Conservation (phyloP, 495 filamentous ascomycete genomes). For the Pseudomonodictys pantanalensis region DNA sequence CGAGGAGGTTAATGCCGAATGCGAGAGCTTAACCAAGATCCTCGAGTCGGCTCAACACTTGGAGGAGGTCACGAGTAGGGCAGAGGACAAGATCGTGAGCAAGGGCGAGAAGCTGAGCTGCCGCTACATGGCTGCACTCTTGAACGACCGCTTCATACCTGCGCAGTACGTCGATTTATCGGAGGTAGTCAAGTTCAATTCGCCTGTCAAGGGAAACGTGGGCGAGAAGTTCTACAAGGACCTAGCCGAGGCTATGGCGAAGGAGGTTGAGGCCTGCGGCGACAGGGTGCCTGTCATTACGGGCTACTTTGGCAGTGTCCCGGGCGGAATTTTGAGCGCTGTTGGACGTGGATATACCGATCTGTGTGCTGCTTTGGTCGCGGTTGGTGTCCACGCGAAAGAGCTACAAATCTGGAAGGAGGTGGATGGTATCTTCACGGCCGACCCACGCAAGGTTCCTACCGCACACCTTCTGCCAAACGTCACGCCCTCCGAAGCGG, state of each 20-base stretch:
- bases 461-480: constrained; percentile 49
- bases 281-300: constrained; percentile 47
- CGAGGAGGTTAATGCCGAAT: constrained; percentile 69
- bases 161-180: constrained; percentile 85
- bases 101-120: constrained; percentile 93
- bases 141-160: constrained; percentile 72
- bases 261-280: constrained; percentile 66
- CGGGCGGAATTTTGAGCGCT: constrained; percentile 47
- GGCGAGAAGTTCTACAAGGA: constrained; percentile 77
- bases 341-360: constrained; percentile 55
- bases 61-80: constrained; percentile 71
- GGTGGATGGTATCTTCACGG: constrained; percentile 58
- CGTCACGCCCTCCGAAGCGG: constrained; percentile 53
- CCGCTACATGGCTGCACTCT: constrained; percentile 75
- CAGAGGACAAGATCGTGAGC: constrained; percentile 85
- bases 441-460: constrained; percentile 53
- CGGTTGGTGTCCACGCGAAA: constrained; percentile 47
- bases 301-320: constrained; percentile 52
- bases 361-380: constrained; percentile 52
- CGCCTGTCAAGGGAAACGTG: constrained; percentile 56
- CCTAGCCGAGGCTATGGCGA: constrained; percentile 60
- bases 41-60: constrained; percentile 56
- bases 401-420: constrained; percentile 58
- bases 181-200: constrained; percentile 65
- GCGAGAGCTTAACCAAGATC: constrained; percentile 57